Evolutionary conservation across 176 grass and related monocot species (phyloP), one percentile per base, ranked within the genome.

Genomic region (Elymus sibiricus): DNA sequence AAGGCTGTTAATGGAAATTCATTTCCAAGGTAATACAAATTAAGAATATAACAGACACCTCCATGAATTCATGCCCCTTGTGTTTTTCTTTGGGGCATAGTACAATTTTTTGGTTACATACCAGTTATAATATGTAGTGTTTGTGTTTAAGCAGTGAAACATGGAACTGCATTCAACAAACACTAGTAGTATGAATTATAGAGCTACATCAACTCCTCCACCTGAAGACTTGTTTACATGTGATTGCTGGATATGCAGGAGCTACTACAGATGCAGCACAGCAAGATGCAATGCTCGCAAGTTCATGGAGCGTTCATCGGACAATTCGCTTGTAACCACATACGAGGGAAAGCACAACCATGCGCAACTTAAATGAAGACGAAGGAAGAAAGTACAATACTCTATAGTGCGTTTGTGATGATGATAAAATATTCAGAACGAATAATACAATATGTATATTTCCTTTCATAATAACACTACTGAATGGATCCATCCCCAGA

Each of bases 271-370:
- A 81, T 90, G 91, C 64, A 85, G 85, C 58, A 81, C 39, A 63
- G 84, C 88, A 0, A 89, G 85, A 87, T 89, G 92, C 72, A 94
- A 66, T 5, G 89, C 79, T 14, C 66, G 86, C 25, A 86, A 91
- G 86, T 94, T 89, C 4, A 86, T 94, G 19, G 89, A 91, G 75
- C 89, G 65, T 55, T 85, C 74, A 21, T 87, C 88, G 0, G 91
- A 87, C 64, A 85, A 88, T 28, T 90, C 81, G 1, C 81, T 87
- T 46, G 64, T 88, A 6, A 93, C 91, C n/a, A 93, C 83, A 38
- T 89, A 91, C 26, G 92, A 94, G 87, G 92, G 89, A 27, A 77
- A 42, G 44, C 92, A 94, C 70, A 91, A 91, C 49, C 92, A 91
- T 27, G 74, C 26, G 4, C 42, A 5, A 32, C 44, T 13, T 55